phyloP scores from a whole-genome alignment of 2,329 filamentous ascomycete species.

The Phialemoniopsis sp. region DNA sequence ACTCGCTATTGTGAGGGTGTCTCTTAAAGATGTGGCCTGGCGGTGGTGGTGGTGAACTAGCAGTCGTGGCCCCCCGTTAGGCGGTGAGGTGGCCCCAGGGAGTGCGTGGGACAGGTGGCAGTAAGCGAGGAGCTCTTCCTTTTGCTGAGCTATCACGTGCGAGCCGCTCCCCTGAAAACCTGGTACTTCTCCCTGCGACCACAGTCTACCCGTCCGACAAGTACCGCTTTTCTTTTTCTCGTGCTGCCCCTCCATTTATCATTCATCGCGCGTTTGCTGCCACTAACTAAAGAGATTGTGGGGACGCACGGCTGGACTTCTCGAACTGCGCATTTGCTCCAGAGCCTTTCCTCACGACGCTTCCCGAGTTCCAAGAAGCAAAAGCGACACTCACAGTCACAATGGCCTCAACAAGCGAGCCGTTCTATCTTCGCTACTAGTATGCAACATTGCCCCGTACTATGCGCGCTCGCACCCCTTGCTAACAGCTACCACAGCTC shows the following conservation, averaged over 20 bases:
- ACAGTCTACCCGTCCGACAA: too few relatives aligned
- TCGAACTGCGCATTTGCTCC: neutral
- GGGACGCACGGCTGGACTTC: neutral
- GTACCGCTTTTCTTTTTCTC: too few relatives aligned
- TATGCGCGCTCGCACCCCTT: too few relatives aligned
- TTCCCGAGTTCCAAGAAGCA: too few relatives aligned
- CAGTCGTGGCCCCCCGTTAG: too few relatives aligned
- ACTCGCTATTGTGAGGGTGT: too few relatives aligned
- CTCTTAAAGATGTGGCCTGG: too few relatives aligned
- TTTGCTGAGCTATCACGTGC: neutral
- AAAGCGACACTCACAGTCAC: constrained; percentile 23
- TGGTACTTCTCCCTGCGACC: too few relatives aligned
- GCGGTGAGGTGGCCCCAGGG: too few relatives aligned
- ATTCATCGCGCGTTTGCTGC: neutral
- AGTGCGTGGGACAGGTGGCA: constrained; percentile 6
- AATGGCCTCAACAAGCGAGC: constrained; percentile 69
- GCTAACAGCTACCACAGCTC: constrained; percentile 56
- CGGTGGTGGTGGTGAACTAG: too few relatives aligned
- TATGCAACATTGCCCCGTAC: constrained; percentile 47
- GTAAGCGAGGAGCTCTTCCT: neutral
- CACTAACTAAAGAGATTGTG: neutral
- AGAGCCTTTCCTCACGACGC: neutral
- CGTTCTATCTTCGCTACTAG: constrained; percentile 98
- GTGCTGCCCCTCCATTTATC: too few relatives aligned
- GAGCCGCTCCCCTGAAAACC: too few relatives aligned